Percentiles rank a stretch among this genome's conserved stretches.
Conservation (phyloP, 192 early-diverging fungal species). For the Dispira parvispora region DNA sequence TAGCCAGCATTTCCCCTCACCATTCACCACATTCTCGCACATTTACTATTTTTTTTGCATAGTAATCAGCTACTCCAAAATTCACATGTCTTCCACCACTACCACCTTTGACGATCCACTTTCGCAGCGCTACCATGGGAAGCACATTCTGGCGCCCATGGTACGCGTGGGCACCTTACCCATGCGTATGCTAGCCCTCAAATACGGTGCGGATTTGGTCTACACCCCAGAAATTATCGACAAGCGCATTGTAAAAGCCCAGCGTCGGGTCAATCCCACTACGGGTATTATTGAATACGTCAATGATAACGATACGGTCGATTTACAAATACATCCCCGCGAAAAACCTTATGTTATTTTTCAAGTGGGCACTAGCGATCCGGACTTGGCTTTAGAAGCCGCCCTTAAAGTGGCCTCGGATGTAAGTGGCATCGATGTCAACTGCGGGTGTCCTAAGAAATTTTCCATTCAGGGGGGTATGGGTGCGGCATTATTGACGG, state of each 20-base stretch:
- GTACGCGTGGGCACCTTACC: slow-evolving; percentile 85
- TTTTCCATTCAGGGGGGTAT: slow-evolving; percentile 89
- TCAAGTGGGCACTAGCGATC: slow-evolving; percentile 82
- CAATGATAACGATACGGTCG: slow-evolving; percentile 32
- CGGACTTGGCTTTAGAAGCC: slow-evolving; percentile 71
- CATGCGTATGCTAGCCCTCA: slow-evolving; percentile 64
- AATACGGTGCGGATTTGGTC: slow-evolving; percentile 87
- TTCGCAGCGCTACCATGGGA: neutral
- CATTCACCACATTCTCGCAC: too few species aligned
- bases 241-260: slow-evolving; percentile 57
- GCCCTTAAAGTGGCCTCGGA: slow-evolving; percentile 66
- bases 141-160: slow-evolving; percentile 86
- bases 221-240: slow-evolving; percentile 86
- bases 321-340: slow-evolving; percentile 55
- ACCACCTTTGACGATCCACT: neutral
- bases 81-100: neutral
- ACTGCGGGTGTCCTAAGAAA: slow-evolving; percentile 95
- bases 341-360: slow-evolving; percentile 72
- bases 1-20: too few species aligned
- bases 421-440: slow-evolving; percentile 83
- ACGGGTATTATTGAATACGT: slow-evolving; percentile 66
- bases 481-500: slow-evolving; percentile 77
- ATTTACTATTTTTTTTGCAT: too few species aligned
- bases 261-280: slow-evolving; percentile 47
- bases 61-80: neutral